phyloP scores from a whole-genome alignment of 164 flowering plant genomes.

The Aristolochia contorta region DNA sequence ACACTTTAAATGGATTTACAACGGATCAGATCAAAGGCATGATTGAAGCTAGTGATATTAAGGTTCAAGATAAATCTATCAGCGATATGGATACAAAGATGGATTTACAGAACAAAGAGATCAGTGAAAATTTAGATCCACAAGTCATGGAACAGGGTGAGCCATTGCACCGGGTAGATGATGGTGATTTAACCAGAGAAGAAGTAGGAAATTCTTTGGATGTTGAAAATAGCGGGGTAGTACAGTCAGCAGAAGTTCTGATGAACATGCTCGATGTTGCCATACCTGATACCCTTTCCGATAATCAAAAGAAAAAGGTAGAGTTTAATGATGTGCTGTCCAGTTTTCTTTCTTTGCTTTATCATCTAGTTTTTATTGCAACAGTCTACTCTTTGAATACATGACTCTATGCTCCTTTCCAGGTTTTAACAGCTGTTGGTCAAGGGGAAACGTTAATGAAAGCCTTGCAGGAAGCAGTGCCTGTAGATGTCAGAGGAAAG shows the following conservation, averaged over 20 bases:
- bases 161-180: constrained; percentile 18
- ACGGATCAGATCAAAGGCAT: constrained; percentile 15
- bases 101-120: constrained; percentile 11
- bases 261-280: constrained; percentile 90
- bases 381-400: constrained; percentile 1
- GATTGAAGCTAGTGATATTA: constrained; percentile 20
- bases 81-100: constrained; percentile 8
- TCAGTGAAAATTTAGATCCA: constrained; percentile 9
- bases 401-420: constrained; percentile 8
- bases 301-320: constrained; percentile 82
- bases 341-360: not conserved
- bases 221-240: constrained; percentile 50
- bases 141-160: constrained; percentile 17
- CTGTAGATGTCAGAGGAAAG: constrained; percentile 89
- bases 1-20: constrained; percentile 20
- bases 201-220: constrained; percentile 24
- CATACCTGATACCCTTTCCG: constrained; percentile 66
- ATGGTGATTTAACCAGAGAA: constrained; percentile 24
- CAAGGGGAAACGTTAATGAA: constrained; percentile 83
- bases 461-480: constrained; percentile 94
- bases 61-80: constrained; percentile 6
- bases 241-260: constrained; percentile 68
- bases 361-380: not conserved
- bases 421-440: constrained; percentile 79
- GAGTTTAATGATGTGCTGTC: not conserved